Percentiles rank a stretch among this genome's conserved stretches.
phyloP scores from a whole-genome alignment of 148 eudicot genomes.

The Cornus controversa region DNA sequence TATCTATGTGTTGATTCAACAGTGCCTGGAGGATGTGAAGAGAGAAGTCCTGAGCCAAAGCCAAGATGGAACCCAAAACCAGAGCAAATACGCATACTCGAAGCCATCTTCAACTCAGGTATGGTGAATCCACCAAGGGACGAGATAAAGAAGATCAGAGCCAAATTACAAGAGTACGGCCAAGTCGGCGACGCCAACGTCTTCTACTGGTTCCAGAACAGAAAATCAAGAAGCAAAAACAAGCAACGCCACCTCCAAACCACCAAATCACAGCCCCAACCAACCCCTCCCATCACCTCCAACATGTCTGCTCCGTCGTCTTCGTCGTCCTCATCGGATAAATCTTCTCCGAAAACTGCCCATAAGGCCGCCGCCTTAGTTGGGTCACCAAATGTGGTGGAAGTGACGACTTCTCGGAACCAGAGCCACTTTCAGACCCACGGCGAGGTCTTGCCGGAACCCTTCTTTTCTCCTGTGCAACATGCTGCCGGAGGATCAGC shows the following conservation, averaged over 20 bases:
- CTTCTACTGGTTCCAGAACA: conserved; percentile 96
- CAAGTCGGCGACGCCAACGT: conserved; percentile 97
- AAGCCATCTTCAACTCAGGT: conserved; percentile 90
- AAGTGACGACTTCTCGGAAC: conserved; percentile 52
- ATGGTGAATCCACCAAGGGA: conserved; percentile 96
- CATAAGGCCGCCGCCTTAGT: conserved; percentile 9
- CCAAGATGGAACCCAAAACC: conserved; percentile 99
- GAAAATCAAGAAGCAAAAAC: conserved; percentile 86
- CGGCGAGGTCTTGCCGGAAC: conserved; percentile 29
- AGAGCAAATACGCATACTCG: conserved; percentile 88
- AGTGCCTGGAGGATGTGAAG: conserved; percentile 49
- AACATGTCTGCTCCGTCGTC: conserved; percentile 37
- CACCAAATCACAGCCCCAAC: conserved; percentile 16
- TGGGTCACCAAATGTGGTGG: conserved; percentile 14
- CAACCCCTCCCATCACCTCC: conserved; percentile 24
- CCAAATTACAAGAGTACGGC: conserved; percentile 79
- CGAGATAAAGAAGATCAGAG: conserved; percentile 78
- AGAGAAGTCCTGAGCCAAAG: conserved; percentile 85
- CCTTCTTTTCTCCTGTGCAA: conserved; percentile 59
- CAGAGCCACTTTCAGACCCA: conserved; percentile 33
- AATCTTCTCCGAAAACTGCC: conserved; percentile 45
- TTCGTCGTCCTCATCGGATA: conserved; percentile 45
- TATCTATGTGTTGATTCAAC: neutral
- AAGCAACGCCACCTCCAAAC: conserved; percentile 62
- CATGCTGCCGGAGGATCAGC: conserved; percentile 15